Conservation (phyloP, 1,139 yeast genomes). For the Wickerhamomyces sp. region DNA sequence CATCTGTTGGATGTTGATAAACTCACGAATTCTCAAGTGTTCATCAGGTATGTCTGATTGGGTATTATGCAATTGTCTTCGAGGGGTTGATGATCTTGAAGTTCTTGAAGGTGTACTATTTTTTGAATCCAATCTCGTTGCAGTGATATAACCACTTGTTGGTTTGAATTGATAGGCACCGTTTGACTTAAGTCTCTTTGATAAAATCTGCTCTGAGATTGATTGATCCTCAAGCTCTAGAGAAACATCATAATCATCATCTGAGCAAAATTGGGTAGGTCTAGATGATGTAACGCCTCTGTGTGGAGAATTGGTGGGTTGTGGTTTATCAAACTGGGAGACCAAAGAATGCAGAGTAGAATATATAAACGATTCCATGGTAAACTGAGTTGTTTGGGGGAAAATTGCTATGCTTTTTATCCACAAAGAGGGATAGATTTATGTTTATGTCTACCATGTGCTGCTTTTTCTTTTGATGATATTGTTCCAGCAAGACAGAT, state of each 20-base stretch:
- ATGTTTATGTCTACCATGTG: no score
- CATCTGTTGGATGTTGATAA: conserved; percentile 11
- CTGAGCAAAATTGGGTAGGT: not conserved
- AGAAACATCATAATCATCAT: not conserved
- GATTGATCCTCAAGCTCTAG: not conserved
- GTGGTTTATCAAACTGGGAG: not conserved
- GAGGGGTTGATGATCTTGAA: not conserved
- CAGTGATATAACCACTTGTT: no score
- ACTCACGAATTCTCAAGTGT: conserved; percentile 7
- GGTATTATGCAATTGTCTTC: not conserved
- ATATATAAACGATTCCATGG: not conserved
- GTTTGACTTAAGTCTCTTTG: not conserved
- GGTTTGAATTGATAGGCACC: no score
- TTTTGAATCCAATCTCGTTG: no score
- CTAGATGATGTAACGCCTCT: not conserved
- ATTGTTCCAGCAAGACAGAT: no score
- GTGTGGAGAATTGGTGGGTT: not conserved
- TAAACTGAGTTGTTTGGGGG: not conserved
- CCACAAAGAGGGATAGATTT: no score
- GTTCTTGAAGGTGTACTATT: no score
- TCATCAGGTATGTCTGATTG: conserved; percentile 2
- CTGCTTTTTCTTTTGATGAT: no score
- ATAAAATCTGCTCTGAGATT: not conserved
- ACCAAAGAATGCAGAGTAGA: not conserved
- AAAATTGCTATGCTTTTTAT: no score